A percentile compares a stretch with the other conserved stretches of the same genome.
Conservation (phyloP, 2,329 filamentous ascomycete species). For the Lecanicillium sp. region DNA sequence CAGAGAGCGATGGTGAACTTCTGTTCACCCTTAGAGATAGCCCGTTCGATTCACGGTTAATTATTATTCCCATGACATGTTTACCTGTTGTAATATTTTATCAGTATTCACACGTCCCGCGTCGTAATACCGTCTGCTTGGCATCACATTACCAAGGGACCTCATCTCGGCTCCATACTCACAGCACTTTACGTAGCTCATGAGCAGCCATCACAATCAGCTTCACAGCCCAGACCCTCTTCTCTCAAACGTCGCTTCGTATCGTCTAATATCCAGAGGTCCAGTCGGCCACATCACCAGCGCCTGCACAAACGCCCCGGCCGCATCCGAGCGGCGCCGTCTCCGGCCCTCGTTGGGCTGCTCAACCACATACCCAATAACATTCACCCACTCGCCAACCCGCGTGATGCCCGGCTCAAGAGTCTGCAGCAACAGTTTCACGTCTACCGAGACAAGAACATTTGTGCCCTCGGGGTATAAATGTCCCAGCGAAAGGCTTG, state of each 20-base stretch:
- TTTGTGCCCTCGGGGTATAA: conserved; percentile 42
- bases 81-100: too few relatives aligned
- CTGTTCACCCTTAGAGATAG: too few relatives aligned
- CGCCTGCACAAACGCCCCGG: conserved; percentile 54
- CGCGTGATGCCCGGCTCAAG: conserved; percentile 56
- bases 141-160: too few relatives aligned
- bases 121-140: too few relatives aligned
- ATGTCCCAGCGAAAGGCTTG: conserved; percentile 60
- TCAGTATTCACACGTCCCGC: too few relatives aligned
- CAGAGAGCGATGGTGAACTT: too few relatives aligned
- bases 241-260: conserved; percentile 51
- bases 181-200: too few relatives aligned
- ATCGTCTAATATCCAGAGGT: conserved; percentile 60
- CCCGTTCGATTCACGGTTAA: too few relatives aligned
- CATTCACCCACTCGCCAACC: conserved; percentile 80
- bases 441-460: conserved; percentile 54
- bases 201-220: too few relatives aligned
- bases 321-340: conserved; percentile 4
- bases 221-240: conserved; percentile 13
- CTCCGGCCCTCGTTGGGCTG: conserved; percentile 4
- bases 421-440: conserved; percentile 60
- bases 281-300: conserved; percentile 71
- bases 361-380: conserved; percentile 67
- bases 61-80: too few relatives aligned
- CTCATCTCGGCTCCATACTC: too few relatives aligned